Evolutionary conservation across 2,329 filamentous ascomycete genomes (phyloP).

Genomic region (Biscogniauxia sp.): DNA sequence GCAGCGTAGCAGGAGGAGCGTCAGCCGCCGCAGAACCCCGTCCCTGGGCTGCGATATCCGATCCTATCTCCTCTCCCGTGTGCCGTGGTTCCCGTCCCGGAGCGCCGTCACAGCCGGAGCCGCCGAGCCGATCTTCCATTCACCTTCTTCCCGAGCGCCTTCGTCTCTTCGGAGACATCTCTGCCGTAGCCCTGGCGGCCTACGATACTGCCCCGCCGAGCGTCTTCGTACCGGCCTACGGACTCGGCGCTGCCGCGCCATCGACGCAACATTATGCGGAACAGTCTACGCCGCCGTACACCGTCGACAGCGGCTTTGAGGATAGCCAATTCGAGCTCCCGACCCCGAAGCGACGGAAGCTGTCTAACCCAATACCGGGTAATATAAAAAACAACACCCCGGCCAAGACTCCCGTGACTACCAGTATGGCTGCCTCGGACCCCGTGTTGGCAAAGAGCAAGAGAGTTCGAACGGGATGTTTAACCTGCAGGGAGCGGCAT

Average conservation of each 20-base stretch:
- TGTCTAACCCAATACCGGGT: slow-evolving; percentile 15
- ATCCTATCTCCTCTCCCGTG: slow-evolving; percentile 6
- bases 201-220: slow-evolving; percentile 32
- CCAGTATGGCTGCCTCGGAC: slow-evolving; percentile 24
- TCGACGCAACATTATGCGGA: slow-evolving; percentile 30
- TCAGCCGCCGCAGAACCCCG: slow-evolving; percentile 4
- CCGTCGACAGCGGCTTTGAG: slow-evolving; percentile 27
- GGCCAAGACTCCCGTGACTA: slow-evolving; percentile 14
- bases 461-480: slow-evolving; percentile 82
- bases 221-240: slow-evolving; percentile 34
- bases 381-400: slow-evolving; percentile 14
- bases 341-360: slow-evolving; percentile 28
- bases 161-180: slow-evolving; percentile 24
- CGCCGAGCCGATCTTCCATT: slow-evolving; percentile 9
- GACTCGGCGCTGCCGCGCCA: slow-evolving; percentile 33
- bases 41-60: slow-evolving; percentile 4
- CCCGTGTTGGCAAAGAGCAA: slow-evolving; percentile 61
- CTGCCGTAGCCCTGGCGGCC: slow-evolving; percentile 35
- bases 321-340: slow-evolving; percentile 26
- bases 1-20: slow-evolving; percentile 1
- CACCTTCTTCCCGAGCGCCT: slow-evolving; percentile 4
- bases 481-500: slow-evolving; percentile 87
- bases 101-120: slow-evolving; percentile 9
- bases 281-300: slow-evolving; percentile 31
- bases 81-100: slow-evolving; percentile 6